phyloP scores from a whole-genome alignment of 1,284 basidiomycete genomes.

The Malassezia furfur region DNA sequence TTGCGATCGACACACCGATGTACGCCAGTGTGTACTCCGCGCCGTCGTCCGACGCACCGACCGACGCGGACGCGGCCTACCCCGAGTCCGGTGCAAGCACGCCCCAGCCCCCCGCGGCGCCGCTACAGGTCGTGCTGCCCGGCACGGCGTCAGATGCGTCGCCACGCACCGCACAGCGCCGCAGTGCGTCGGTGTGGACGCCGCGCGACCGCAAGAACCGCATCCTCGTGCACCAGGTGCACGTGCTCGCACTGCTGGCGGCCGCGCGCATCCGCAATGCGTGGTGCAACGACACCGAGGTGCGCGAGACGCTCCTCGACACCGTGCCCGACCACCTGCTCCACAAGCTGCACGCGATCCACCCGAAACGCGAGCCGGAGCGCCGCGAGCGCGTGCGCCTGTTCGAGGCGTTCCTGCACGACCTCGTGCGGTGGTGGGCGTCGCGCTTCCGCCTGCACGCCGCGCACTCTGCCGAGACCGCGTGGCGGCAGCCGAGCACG shows the following conservation, averaged over 20 bases:
- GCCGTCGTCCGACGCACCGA: slow-evolving; percentile 1
- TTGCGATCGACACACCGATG: slow-evolving; percentile 25
- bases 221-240: slow-evolving; percentile 39
- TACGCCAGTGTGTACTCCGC: slow-evolving; percentile 23
- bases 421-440: slow-evolving; percentile 43
- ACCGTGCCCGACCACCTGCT: slow-evolving; percentile 31
- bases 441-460: slow-evolving; percentile 33
- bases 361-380: slow-evolving; percentile 35
- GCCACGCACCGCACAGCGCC: slow-evolving; percentile 21
- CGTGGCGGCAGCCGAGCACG: slow-evolving; percentile 37
- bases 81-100: neutral
- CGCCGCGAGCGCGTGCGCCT: slow-evolving; percentile 43
- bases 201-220: slow-evolving; percentile 40
- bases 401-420: slow-evolving; percentile 41
- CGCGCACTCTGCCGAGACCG: slow-evolving; percentile 28
- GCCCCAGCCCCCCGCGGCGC: slow-evolving; percentile 8
- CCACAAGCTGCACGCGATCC: slow-evolving; percentile 37
- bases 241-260: slow-evolving; percentile 59
- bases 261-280: slow-evolving; percentile 68
- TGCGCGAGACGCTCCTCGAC: slow-evolving; percentile 54
- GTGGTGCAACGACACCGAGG: slow-evolving; percentile 70
- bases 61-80: slow-evolving; percentile 24
- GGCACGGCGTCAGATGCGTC: slow-evolving; percentile 8
- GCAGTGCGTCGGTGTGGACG: slow-evolving; percentile 23
- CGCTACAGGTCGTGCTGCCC: slow-evolving; percentile 24